Evolutionary conservation across 1,139 yeast species (phyloP), one percentile per base, ranked within the genome.

Genomic region (Pichia sp.): DNA sequence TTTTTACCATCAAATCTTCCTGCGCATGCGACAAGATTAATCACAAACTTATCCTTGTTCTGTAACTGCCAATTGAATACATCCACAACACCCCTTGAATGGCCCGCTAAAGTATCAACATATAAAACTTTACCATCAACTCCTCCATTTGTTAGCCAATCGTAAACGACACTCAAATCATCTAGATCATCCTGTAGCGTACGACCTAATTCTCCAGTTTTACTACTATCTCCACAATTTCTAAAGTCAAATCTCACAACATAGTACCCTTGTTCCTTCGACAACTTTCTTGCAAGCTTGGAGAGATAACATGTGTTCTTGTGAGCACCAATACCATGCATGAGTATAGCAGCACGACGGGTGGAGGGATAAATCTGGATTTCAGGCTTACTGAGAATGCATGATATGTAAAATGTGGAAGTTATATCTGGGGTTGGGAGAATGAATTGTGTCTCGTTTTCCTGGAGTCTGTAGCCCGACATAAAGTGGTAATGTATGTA

Each of bases 261-360:
- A 54, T 68, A 74, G 34, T 76, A 63, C 0, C 94, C 94, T 42
- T 70, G 58, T 19, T 69, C 66, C 6, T 63, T 57, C 0, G 91
- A 78, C 36, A 88, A 56, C 24, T 60, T 59, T 29, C 74, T 72
- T 1, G 94, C 91, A 33, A 86, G 56, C 15, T 61, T 48, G 29
- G 72, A 71, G 47, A 81, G 88, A 58, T 82, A 87, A 42, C 85
- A 75, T 55, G 85, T 81, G 60, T 83, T 74, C 45, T 87, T 72
- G 55, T 87, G 94, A 0, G 95, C 94, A 1, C 79, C 87, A 46
- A 76, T 82, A 3, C 96, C 97, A 53, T 88, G 96, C 15, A 67
- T 46, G 10, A 77, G 44, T 3, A 77, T 50, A 0, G 71, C 74
- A 16, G 50, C 35, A 33, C 53, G 31, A 8, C 32, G 33, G 0